Evolutionary conservation across 257 asterid genomes (phyloP), one percentile per base, ranked within the genome.

Genomic region (Gentiana macrophylla): DNA sequence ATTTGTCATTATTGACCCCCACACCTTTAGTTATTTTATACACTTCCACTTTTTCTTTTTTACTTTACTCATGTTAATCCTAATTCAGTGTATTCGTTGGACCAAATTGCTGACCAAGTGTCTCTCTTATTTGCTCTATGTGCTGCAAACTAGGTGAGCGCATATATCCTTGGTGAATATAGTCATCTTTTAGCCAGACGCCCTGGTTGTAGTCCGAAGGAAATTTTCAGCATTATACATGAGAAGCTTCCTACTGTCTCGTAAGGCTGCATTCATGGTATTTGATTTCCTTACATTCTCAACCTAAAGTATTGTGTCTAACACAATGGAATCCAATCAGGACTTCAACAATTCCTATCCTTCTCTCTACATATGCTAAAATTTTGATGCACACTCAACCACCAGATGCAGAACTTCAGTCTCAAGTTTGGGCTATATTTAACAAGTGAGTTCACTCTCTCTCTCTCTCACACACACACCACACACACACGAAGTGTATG

Each of bases 161-260:
- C 97, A 37, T 89, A 89, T 69, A 65, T 89, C 68, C 97, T 89
- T 74, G 97, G 97, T 72, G 97, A 89, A 70, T 89, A 89, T 73
- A 70, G 95, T 59, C 97, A 89, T 81, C 92, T 86, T 77, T 84
- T 89, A 62, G 80, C 86, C 58, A 79, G 94, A 72, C 86, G 97
- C 62, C 97, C 95, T 56, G 95, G 95, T 57, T 86, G 87, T 76
- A 73, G 82, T 74, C 95, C 94, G 24, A 86, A 72, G 72, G 97
- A 89, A 75, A 78, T 89, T 70, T 89, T 89, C 72, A 59, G 70
- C 70, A 50, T 83, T 70, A 79, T 89, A 74, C 86, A 89, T 32
- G 97, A 86, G 84, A 89, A 89, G 81, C 92, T 83, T 67, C 97
- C 97, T 62, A 75, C 97, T 65, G 95, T 89, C 59, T 74, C 94